These are phyloP conservation scores for Debaryomyces udenii DNA, from an alignment of 1,139 yeast genomes.

Conservation along the genomic window DNA sequence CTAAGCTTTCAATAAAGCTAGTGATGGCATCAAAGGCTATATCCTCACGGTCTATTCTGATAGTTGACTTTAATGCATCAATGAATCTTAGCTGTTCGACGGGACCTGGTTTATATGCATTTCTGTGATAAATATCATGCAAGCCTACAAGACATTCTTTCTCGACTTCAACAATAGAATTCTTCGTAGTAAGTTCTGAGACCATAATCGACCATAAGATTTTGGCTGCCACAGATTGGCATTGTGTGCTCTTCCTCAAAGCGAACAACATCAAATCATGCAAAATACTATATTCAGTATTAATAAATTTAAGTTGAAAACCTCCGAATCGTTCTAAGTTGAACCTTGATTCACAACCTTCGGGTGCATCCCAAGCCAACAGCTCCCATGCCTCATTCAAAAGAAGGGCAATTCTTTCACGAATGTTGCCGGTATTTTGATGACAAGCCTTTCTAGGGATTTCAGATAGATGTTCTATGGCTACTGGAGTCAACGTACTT, in stretches of 20 bases:
- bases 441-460: constrained; percentile 75
- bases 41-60: constrained; percentile 66
- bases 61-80: constrained; percentile 51
- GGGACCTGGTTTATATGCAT: constrained; percentile 57
- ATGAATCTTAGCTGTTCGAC: constrained; percentile 60
- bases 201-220: constrained; percentile 74
- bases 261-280: constrained; percentile 69
- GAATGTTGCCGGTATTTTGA: constrained; percentile 64
- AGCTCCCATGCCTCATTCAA: constrained; percentile 71
- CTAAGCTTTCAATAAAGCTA: constrained; percentile 56
- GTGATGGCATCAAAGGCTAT: constrained; percentile 59
- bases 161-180: constrained; percentile 61
- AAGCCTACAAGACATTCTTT: constrained; percentile 64
- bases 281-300: constrained; percentile 60
- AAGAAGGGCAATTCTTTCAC: constrained; percentile 60
- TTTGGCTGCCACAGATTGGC: constrained; percentile 68
- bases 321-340: constrained; percentile 69
- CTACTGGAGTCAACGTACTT: constrained; percentile 58
- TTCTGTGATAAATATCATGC: constrained; percentile 64
- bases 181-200: constrained; percentile 65
- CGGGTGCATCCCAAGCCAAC: constrained; percentile 68
- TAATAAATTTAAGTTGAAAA: constrained; percentile 68
- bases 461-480: constrained; percentile 66
- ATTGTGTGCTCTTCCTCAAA: constrained; percentile 64
- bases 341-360: constrained; percentile 62